Conservation (phyloP, 441 rosid genomes). For the Adansonia gregorii region DNA sequence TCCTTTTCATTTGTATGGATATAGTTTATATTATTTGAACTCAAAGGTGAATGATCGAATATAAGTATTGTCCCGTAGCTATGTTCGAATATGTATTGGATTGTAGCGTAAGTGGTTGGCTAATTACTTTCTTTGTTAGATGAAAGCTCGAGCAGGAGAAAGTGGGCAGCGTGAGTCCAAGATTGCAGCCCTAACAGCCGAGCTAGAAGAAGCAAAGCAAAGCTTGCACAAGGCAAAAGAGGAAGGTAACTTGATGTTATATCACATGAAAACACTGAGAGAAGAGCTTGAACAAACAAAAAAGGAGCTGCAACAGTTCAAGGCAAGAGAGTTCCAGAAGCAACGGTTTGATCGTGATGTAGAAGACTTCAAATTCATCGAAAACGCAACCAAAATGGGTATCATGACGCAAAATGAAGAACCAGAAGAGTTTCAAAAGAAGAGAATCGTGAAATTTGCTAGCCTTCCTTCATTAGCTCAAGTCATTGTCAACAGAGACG, state of each 20-base stretch:
- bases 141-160: conserved; percentile 35
- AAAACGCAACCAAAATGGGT: conserved; percentile 36
- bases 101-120: neutral
- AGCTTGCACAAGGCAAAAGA: conserved; percentile 53
- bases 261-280: conserved; percentile 38
- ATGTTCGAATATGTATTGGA: neutral
- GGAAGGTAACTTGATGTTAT: conserved; percentile 49
- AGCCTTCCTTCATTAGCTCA: conserved; percentile 58
- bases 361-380: conserved; percentile 60
- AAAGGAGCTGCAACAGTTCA: conserved; percentile 46
- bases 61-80: neutral
- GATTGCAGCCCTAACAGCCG: conserved; percentile 40
- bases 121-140: conserved; percentile 30
- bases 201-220: conserved; percentile 61
- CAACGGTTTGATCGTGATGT: conserved; percentile 41
- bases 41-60: neutral
- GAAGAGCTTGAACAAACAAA: conserved; percentile 61
- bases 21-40: neutral
- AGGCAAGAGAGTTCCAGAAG: conserved; percentile 30
- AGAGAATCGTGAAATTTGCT: conserved; percentile 61
- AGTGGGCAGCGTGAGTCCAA: conserved; percentile 33
- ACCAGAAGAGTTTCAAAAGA: conserved; percentile 38
- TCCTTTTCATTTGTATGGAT: too few relatives aligned
- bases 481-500: conserved; percentile 44
- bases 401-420: conserved; percentile 33